These are phyloP conservation scores for Corrigiola litoralis DNA, from an alignment of 179 eudicot genomes.

Conservation along the genomic window DNA sequence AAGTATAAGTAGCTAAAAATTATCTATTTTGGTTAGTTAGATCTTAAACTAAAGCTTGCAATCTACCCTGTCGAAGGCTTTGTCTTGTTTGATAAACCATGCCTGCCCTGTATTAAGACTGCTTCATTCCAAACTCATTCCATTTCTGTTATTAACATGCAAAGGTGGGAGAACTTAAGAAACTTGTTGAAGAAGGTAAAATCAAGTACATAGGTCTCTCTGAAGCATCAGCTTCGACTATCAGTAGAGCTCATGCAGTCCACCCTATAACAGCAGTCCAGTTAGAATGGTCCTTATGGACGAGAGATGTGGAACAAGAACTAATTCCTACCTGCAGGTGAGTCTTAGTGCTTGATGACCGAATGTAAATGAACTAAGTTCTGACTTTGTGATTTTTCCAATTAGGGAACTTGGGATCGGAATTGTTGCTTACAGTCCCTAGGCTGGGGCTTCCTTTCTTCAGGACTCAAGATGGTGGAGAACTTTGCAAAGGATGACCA, in stretches of 20 bases:
- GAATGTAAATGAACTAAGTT: background rate
- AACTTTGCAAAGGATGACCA: constrained; percentile 27
- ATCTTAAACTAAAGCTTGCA: background rate
- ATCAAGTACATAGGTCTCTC: constrained; percentile 41
- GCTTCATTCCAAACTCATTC: too few species aligned
- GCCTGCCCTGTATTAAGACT: background rate
- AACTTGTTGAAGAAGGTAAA: constrained; percentile 46
- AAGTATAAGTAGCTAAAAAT: background rate
- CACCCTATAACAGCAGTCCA: constrained; percentile 50
- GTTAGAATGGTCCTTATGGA: constrained; percentile 63
- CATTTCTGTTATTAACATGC: background rate
- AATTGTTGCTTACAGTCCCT: constrained; percentile 58
- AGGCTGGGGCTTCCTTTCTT: constrained; percentile 49
- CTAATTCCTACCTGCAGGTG: constrained; percentile 47
- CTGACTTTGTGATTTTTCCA: background rate
- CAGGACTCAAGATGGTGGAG: constrained; percentile 44
- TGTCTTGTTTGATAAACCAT: background rate
- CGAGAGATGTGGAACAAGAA: constrained; percentile 50
- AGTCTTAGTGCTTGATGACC: background rate
- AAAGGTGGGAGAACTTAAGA: constrained; percentile 37
- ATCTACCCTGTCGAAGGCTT: background rate
- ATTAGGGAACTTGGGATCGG: constrained; percentile 58
- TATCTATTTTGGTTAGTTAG: background rate
- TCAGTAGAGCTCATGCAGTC: constrained; percentile 44
- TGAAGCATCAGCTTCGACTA: constrained; percentile 44